A percentile compares a stretch with the other conserved stretches of the same genome.
These are phyloP conservation scores for Spathaspora gorwiae DNA, from an alignment of 805 yeast genomes.

Conservation along the genomic window DNA sequence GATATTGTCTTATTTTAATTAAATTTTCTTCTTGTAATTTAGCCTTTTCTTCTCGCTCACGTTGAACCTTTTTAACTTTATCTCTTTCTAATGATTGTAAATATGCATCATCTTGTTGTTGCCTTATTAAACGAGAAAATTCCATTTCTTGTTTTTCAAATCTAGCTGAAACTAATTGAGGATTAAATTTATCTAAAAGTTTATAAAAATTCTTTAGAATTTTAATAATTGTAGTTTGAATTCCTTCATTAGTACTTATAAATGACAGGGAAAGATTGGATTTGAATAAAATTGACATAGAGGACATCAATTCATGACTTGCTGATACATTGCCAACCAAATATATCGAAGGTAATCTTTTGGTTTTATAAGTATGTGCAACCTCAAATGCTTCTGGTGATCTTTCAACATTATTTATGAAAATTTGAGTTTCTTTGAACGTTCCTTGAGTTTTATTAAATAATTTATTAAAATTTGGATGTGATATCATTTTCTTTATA, in stretches of 20 bases:
- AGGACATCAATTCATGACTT: constrained; percentile 31
- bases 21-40: constrained; percentile 13
- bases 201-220: constrained; percentile 20
- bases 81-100: constrained; percentile 45
- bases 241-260: constrained; percentile 14
- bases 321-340: constrained; percentile 33
- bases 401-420: constrained; percentile 25
- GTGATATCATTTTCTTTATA: constrained; percentile 10
- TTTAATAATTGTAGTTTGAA: constrained; percentile 19
- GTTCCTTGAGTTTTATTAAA: constrained; percentile 26
- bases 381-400: constrained; percentile 37
- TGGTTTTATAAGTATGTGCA: constrained; percentile 25
- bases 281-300: constrained; percentile 36
- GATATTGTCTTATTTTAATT: constrained; percentile 5
- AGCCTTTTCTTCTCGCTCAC: constrained; percentile 16
- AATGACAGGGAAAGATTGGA: constrained; percentile 19
- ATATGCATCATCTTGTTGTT: constrained; percentile 42
- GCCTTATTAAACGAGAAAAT: constrained; percentile 31
- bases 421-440: constrained; percentile 26
- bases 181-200: constrained; percentile 26
- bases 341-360: constrained; percentile 34
- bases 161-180: constrained; percentile 34
- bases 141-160: constrained; percentile 40
- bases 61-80: constrained; percentile 46
- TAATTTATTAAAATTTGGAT: constrained; percentile 14